These are phyloP conservation scores for Rhodotorula mucilaginosa DNA, from an alignment of 1,284 basidiomycete species.

Conservation along the genomic window DNA sequence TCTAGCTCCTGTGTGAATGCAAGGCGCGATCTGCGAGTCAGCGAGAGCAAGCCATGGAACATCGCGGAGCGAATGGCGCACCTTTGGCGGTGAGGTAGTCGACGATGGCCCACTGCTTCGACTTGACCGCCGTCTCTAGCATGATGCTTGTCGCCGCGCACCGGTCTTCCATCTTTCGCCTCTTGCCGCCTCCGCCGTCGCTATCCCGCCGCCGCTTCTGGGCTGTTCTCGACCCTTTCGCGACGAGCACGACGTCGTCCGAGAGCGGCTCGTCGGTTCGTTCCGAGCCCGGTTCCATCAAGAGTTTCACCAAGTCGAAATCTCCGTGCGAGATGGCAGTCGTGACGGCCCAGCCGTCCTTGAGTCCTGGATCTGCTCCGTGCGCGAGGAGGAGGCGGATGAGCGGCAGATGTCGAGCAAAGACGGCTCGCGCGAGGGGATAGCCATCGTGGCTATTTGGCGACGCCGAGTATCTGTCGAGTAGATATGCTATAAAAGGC, in stretches of 20 bases:
- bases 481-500: slow-evolving; percentile 47
- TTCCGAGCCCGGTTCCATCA: slow-evolving; percentile 61
- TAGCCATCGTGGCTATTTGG: slow-evolving; percentile 70
- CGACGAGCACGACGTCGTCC: neutral
- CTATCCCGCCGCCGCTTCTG: slow-evolving; percentile 20
- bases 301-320: slow-evolving; percentile 60
- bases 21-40: no score
- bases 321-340: slow-evolving; percentile 71
- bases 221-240: no score
- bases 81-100: slow-evolving; percentile 32
- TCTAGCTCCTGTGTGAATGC: slow-evolving; percentile 11
- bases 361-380: slow-evolving; percentile 66
- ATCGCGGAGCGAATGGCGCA: neutral
- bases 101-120: slow-evolving; percentile 35
- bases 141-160: slow-evolving; percentile 33
- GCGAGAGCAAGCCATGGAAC: no score
- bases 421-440: slow-evolving; percentile 70
- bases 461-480: slow-evolving; percentile 48
- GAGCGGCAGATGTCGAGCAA: slow-evolving; percentile 62
- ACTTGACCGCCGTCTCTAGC: slow-evolving; percentile 37
- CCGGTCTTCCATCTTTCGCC: slow-evolving; percentile 20
- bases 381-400: slow-evolving; percentile 65
- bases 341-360: slow-evolving; percentile 63
- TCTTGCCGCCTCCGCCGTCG: slow-evolving; percentile 7
- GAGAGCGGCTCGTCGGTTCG: neutral